These are phyloP conservation scores for Senecio squalidus DNA, from an alignment of 140 eudicot genomes.

Conservation along the genomic window DNA sequence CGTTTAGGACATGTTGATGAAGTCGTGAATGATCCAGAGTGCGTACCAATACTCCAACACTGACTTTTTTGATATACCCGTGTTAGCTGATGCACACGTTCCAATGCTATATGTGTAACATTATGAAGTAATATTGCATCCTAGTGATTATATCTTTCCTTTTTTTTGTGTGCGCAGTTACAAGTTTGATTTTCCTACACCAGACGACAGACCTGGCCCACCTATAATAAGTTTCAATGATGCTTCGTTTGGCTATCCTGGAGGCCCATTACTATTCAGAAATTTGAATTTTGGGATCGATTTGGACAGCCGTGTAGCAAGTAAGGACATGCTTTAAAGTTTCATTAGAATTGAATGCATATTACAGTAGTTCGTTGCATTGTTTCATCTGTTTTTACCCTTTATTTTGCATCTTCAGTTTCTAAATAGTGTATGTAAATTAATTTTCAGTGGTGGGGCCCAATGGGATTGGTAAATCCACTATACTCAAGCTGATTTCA, in stretches of 20 bases:
- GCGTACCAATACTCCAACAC: constrained; percentile 29
- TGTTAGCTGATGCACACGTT: constrained; percentile 2
- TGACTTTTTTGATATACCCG: constrained; percentile 15
- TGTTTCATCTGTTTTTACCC: too few relatives aligned
- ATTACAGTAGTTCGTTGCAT: neutral
- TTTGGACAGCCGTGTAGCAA: constrained; percentile 95
- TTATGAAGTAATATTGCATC: neutral
- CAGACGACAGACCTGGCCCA: constrained; percentile 91
- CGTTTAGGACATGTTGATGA: constrained; percentile 86
- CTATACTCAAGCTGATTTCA: constrained; percentile 90
- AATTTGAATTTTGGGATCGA: constrained; percentile 95
- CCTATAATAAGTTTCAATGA: constrained; percentile 99
- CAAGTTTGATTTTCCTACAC: constrained; percentile 96
- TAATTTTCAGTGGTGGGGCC: constrained; percentile 94
- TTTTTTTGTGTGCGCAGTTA: constrained; percentile 49
- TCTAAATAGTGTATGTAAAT: constrained; percentile 24
- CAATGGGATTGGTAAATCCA: constrained; percentile 97
- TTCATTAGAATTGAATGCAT: neutral
- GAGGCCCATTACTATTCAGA: constrained; percentile 83
- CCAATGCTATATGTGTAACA: neutral
- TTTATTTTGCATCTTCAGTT: too few relatives aligned
- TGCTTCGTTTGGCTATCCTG: constrained; percentile 78
- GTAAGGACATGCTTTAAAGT: constrained; percentile 39
- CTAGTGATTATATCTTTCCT: constrained; percentile 3
- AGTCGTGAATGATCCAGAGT: constrained; percentile 97